Percentiles rank a stretch among this genome's conserved stretches.
phyloP scores from a whole-genome alignment of 192 early-diverging fungal species.

The Coemansia furcata region DNA sequence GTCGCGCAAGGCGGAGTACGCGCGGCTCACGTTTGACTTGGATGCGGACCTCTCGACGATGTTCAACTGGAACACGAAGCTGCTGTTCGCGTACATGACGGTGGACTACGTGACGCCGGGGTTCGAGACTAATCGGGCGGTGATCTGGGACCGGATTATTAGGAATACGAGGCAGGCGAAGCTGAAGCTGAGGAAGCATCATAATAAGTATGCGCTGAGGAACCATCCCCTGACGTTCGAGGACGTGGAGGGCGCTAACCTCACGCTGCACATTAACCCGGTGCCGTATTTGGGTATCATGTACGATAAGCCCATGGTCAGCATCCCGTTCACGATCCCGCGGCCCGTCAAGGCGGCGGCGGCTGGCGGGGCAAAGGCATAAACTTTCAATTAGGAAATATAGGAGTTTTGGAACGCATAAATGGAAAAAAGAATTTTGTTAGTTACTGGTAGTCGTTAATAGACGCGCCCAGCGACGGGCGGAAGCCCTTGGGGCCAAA shows the following conservation, averaged over 20 bases:
- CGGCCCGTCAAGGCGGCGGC: slow-evolving; percentile 12
- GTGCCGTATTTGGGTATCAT: slow-evolving; percentile 53
- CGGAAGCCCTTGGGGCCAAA: slow-evolving; percentile 52
- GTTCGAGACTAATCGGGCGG: slow-evolving; percentile 38
- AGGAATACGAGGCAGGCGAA: slow-evolving; percentile 39
- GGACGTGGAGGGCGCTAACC: slow-evolving; percentile 36
- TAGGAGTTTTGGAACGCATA: neutral
- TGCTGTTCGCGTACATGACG: slow-evolving; percentile 45
- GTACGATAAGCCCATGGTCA: slow-evolving; percentile 41
- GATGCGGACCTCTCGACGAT: slow-evolving; percentile 48
- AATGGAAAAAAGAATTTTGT: neutral
- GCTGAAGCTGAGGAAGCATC: slow-evolving; percentile 42
- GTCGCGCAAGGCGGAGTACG: slow-evolving; percentile 41
- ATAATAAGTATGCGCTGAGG: slow-evolving; percentile 50
- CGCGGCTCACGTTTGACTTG: slow-evolving; percentile 48
- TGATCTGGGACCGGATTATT: slow-evolving; percentile 51
- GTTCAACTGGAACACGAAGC: slow-evolving; percentile 57
- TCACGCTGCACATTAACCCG: slow-evolving; percentile 47
- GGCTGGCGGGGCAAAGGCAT: neutral
- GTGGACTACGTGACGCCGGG: slow-evolving; percentile 30
- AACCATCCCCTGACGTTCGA: slow-evolving; percentile 42
- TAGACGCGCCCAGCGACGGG: slow-evolving; percentile 26
- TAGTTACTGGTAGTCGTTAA: slow-evolving; percentile 22
- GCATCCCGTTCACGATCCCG: slow-evolving; percentile 37
- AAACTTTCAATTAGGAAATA: neutral